phyloP scores from a whole-genome alignment of 805 yeast species.

The Pichia phayaonensis region DNA sequence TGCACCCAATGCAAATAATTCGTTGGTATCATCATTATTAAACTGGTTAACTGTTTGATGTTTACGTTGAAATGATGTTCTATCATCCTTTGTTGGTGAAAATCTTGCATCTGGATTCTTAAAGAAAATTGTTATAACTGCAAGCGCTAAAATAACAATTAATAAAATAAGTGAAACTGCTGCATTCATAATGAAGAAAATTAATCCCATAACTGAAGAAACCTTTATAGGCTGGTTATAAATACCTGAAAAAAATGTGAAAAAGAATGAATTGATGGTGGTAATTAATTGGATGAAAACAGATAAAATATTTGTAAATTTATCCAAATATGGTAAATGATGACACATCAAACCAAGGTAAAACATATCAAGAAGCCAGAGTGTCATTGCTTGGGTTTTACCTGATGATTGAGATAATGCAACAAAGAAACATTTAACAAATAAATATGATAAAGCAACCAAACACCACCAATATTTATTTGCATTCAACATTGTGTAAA shows the following conservation, averaged over 20 bases:
- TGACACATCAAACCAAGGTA: slow-evolving; percentile 59
- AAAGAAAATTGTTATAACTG: slow-evolving; percentile 54
- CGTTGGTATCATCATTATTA: slow-evolving; percentile 26
- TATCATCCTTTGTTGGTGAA: slow-evolving; percentile 84
- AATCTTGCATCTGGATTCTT: slow-evolving; percentile 86
- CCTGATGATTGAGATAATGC: slow-evolving; percentile 77
- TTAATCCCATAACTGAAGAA: slow-evolving; percentile 83
- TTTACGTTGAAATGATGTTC: slow-evolving; percentile 73
- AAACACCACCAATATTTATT: slow-evolving; percentile 76
- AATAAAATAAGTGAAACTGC: slow-evolving; percentile 75
- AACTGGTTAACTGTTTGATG: slow-evolving; percentile 6
- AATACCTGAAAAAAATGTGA: slow-evolving; percentile 76
- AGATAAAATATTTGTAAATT: slow-evolving; percentile 70
- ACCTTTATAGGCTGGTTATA: slow-evolving; percentile 77
- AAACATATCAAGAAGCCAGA: slow-evolving; percentile 68
- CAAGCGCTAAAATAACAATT: slow-evolving; percentile 59
- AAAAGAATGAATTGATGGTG: slow-evolving; percentile 74
- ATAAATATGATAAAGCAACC: slow-evolving; percentile 51
- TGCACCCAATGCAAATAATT: slow-evolving; percentile 64
- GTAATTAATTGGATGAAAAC: slow-evolving; percentile 66
- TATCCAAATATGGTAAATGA: slow-evolving; percentile 71
- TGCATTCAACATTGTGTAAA: slow-evolving; percentile 85
- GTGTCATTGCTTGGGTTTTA: slow-evolving; percentile 67
- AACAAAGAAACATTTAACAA: slow-evolving; percentile 65
- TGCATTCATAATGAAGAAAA: slow-evolving; percentile 83